phyloP scores from a whole-genome alignment of 1,139 yeast species.

The Scheffersomyces insectosa region DNA sequence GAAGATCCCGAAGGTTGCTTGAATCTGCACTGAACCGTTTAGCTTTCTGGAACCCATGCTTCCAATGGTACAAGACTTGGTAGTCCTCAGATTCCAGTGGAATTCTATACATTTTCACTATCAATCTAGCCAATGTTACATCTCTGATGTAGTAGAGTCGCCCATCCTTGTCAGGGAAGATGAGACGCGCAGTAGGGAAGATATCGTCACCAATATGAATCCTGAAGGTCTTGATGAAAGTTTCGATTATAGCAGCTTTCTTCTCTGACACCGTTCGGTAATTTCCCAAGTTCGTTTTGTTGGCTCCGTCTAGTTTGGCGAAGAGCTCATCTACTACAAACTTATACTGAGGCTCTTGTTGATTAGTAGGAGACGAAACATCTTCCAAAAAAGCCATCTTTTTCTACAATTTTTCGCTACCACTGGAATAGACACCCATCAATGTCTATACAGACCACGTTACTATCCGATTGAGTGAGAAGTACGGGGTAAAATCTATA shows the following conservation, averaged over 20 bases:
- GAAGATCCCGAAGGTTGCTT: conserved; percentile 41
- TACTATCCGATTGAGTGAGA: too few species aligned
- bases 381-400: conserved; percentile 13
- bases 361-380: conserved; percentile 9
- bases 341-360: conserved; percentile 21
- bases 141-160: conserved; percentile 58
- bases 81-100: conserved; percentile 39
- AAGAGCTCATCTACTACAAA: conserved; percentile 35
- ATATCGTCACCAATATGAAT: conserved; percentile 68
- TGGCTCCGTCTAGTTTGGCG: conserved; percentile 33
- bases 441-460: too few species aligned
- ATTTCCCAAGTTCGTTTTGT: conserved; percentile 25
- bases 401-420: too few species aligned
- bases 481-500: too few species aligned
- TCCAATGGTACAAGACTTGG: conserved; percentile 40
- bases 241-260: conserved; percentile 33
- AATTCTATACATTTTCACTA: conserved; percentile 36
- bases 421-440: too few species aligned
- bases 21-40: conserved; percentile 27
- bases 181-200: conserved; percentile 63
- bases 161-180: conserved; percentile 62
- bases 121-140: conserved; percentile 44
- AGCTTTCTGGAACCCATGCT: conserved; percentile 33
- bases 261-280: conserved; percentile 29
- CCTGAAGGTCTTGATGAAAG: conserved; percentile 63